phyloP scores from a whole-genome alignment of 192 early-diverging fungal species.

The Umbelopsis vinacea region DNA sequence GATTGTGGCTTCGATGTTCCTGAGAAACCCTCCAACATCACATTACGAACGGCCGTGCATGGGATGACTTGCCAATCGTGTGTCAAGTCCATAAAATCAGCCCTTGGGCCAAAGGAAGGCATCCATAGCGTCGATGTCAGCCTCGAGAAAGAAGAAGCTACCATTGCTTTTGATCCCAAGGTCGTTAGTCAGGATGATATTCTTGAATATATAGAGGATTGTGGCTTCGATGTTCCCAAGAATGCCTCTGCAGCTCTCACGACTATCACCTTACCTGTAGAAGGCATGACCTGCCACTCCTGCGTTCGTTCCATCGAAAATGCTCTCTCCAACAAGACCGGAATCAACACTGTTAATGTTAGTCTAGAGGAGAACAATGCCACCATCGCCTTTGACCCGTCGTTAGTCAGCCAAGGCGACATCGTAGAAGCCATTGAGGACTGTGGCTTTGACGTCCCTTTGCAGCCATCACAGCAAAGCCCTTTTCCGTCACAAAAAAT shows the following conservation, averaged over 20 bases:
- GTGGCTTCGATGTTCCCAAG: slow-evolving; percentile 20
- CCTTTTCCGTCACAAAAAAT: slow-evolving; percentile 9
- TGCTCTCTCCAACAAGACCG: not conserved
- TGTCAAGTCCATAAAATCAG: slow-evolving; percentile 70
- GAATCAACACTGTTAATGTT: slow-evolving; percentile 21
- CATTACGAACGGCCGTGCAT: slow-evolving; percentile 57
- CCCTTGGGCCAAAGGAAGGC: slow-evolving; percentile 54
- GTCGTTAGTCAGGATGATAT: slow-evolving; percentile 15
- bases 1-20: slow-evolving; percentile 76
- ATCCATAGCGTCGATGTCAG: slow-evolving; percentile 59
- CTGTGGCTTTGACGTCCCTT: slow-evolving; percentile 67
- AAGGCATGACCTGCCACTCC: slow-evolving; percentile 32
- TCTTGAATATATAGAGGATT: slow-evolving; percentile 16
- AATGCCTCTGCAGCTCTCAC: not conserved
- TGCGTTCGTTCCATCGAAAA: slow-evolving; percentile 27
- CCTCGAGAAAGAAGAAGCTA: slow-evolving; percentile 46
- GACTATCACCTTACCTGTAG: slow-evolving; percentile 8
- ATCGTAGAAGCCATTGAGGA: slow-evolving; percentile 65
- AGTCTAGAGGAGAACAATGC: slow-evolving; percentile 36
- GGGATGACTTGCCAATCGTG: slow-evolving; percentile 93
- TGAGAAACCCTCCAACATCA: slow-evolving; percentile 17
- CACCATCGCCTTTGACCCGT: slow-evolving; percentile 26
- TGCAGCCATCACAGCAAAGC: slow-evolving; percentile 14
- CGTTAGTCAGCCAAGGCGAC: not conserved
- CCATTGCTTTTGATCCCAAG: slow-evolving; percentile 57